Conservation (phyloP, 2,329 filamentous ascomycete species). For the Aspergillus fijiensis region DNA sequence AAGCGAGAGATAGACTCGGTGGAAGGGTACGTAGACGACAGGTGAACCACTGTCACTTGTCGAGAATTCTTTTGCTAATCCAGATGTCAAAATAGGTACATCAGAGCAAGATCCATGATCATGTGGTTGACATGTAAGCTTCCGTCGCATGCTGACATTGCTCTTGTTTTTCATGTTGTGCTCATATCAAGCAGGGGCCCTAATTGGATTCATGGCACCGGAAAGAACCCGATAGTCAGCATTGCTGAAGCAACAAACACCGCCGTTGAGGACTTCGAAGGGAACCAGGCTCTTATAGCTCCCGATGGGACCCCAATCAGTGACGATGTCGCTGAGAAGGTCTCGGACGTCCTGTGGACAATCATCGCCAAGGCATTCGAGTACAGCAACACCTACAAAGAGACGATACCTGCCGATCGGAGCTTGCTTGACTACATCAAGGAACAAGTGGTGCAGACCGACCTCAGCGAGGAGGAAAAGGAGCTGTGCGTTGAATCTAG, state of each 20-base stretch:
- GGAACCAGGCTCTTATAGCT: slow-evolving; percentile 51
- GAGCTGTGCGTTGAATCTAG: slow-evolving; percentile 54
- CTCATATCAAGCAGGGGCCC: slow-evolving; percentile 50
- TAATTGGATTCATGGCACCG: slow-evolving; percentile 65
- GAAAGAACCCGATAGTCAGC: slow-evolving; percentile 58
- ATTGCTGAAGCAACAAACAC: slow-evolving; percentile 57
- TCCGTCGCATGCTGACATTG: neutral
- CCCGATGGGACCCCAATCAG: slow-evolving; percentile 45
- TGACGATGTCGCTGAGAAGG: slow-evolving; percentile 30
- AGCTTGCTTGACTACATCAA: slow-evolving; percentile 61
- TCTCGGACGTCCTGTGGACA: slow-evolving; percentile 54
- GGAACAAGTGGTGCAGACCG: slow-evolving; percentile 47
- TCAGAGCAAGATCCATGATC: slow-evolving; percentile 49
- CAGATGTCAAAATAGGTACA: slow-evolving; percentile 42
- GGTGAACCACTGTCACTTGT: neutral
- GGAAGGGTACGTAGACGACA: slow-evolving; percentile 49
- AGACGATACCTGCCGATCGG: slow-evolving; percentile 50
- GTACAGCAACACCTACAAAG: slow-evolving; percentile 55
- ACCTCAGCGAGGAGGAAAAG: slow-evolving; percentile 43
- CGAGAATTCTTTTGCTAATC: slow-evolving; percentile 1
- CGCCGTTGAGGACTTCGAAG: slow-evolving; percentile 52
- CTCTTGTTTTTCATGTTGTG: neutral
- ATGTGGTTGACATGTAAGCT: slow-evolving; percentile 58
- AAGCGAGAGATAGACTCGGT: slow-evolving; percentile 59
- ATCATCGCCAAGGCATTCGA: slow-evolving; percentile 61